Evolutionary conservation across 331 rosid genomes (phyloP).

Genomic region (Arachis monticola): DNA sequence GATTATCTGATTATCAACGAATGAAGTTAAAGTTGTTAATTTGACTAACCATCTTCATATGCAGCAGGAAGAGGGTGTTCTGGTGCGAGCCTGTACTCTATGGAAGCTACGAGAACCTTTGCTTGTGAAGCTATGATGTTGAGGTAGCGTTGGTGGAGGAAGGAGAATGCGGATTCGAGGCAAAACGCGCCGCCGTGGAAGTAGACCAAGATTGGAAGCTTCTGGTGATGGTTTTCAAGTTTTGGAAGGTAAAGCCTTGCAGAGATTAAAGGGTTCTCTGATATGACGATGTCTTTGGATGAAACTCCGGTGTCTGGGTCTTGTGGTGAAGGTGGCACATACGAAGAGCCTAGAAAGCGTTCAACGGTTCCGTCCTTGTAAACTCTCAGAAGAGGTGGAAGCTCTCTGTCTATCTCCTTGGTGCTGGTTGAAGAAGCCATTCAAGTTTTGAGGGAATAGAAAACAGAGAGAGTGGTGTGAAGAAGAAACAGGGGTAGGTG

Average conservation of each 20-base stretch:
- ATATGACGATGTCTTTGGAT: slow-evolving; percentile 62
- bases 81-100: slow-evolving; percentile 66
- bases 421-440: slow-evolving; percentile 48
- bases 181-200: slow-evolving; percentile 72
- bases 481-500: not conserved
- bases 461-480: not conserved
- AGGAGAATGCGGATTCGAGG: slow-evolving; percentile 73
- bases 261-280: slow-evolving; percentile 48
- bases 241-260: slow-evolving; percentile 61
- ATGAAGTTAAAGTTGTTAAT: too few species aligned
- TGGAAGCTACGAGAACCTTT: slow-evolving; percentile 54
- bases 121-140: slow-evolving; percentile 52
- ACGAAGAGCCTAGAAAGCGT: slow-evolving; percentile 55
- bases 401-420: slow-evolving; percentile 52
- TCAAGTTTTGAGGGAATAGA: not conserved
- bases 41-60: slow-evolving; percentile 53
- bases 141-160: slow-evolving; percentile 59
- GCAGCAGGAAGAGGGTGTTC: slow-evolving; percentile 62
- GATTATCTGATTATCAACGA: too few species aligned
- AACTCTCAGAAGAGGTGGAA: slow-evolving; percentile 50
- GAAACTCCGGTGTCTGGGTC: slow-evolving; percentile 60
- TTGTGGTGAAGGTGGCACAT: slow-evolving; percentile 46
- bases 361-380: slow-evolving; percentile 68
- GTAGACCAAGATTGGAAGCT: slow-evolving; percentile 65
- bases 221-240: slow-evolving; percentile 18